phyloP scores from a whole-genome alignment of 495 filamentous ascomycete species.

The Tuber umbilicatum region DNA sequence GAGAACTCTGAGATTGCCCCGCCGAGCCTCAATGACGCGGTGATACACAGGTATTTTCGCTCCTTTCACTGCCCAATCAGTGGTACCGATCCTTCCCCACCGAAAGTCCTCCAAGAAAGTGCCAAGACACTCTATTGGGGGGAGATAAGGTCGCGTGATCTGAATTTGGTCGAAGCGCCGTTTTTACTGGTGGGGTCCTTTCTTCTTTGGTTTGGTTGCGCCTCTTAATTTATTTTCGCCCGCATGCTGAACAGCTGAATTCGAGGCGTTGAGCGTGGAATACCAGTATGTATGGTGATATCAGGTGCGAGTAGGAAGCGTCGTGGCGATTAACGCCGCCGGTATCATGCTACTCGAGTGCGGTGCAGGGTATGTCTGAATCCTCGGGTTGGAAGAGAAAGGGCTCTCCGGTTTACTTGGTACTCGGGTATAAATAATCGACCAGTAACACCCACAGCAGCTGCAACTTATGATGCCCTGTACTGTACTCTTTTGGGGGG shows the following conservation, averaged over 20 bases:
- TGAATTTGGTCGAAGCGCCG: not conserved
- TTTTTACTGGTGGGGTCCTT: not conserved
- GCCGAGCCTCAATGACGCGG: conserved; percentile 32
- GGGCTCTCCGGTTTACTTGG: not conserved
- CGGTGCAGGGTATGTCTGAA: not conserved
- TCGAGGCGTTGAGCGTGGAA: not conserved
- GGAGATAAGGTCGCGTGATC: conserved; percentile 30
- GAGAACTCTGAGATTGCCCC: not conserved
- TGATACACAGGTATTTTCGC: not conserved
- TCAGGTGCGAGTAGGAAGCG: not conserved
- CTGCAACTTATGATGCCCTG: not conserved
- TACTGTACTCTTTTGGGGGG: not conserved
- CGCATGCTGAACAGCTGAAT: not conserved
- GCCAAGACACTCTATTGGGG: conserved; percentile 20
- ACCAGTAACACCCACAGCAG: not conserved
- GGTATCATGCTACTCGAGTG: too few species aligned
- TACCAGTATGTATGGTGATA: not conserved
- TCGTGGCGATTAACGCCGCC: not conserved
- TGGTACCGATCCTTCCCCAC: conserved; percentile 8
- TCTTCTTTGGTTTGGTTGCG: not conserved
- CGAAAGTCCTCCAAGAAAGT: conserved; percentile 10
- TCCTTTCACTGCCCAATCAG: not conserved
- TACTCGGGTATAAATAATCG: not conserved
- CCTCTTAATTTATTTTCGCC: not conserved
- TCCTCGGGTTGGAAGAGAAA: not conserved